Evolutionary conservation across 2,329 filamentous ascomycete genomes (phyloP), one percentile per base, ranked within the genome.

Genomic region (Venturia asperata): DNA sequence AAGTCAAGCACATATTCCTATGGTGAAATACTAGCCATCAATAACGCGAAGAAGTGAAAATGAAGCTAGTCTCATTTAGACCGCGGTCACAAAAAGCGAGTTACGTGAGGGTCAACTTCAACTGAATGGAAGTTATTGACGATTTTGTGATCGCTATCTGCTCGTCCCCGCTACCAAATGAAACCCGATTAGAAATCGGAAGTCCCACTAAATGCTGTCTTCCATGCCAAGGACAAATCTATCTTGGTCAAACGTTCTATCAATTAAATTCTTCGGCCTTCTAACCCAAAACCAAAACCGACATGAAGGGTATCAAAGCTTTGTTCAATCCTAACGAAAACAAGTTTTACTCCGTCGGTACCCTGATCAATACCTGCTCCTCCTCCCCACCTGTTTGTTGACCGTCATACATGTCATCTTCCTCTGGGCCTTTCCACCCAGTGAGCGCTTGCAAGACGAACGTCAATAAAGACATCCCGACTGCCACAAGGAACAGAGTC

Each of bases 361-460:
- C 52, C 30, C 52, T 15, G 2, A 58, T 27, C 30, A 58, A 37
- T 21, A 24, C 39, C 11, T 41, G n/a, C 27, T 58, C 52, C 30
- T 58, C 52, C 10, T 58, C 52, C 27, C 3, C 10, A 5, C 19
- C 30, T 27, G 27, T 58, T 21, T 21, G 27, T 37, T 34, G 27
- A 24, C 52, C 37, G n/a, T 58, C 52, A 37, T 7, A 58, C 52
- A 58, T 58, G 15, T n/a, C 63, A 17, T 64, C 52, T 49, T 64
- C 63, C 37, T 43, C 69, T 24, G 77, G 74, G 17, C 74, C 73
- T 24, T 71, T 78, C 83, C 83, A 86, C 1, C 85, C 85, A 1
- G 84, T 84, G 0, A 80, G 79, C 5, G 84, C 84, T 70, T 87
- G 85, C 19, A 85, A 72, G 2, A 81, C 68, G 1, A 81, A 75